phyloP scores from a whole-genome alignment of 2,329 filamentous ascomycete genomes.

The Clonostachys byssicola region DNA sequence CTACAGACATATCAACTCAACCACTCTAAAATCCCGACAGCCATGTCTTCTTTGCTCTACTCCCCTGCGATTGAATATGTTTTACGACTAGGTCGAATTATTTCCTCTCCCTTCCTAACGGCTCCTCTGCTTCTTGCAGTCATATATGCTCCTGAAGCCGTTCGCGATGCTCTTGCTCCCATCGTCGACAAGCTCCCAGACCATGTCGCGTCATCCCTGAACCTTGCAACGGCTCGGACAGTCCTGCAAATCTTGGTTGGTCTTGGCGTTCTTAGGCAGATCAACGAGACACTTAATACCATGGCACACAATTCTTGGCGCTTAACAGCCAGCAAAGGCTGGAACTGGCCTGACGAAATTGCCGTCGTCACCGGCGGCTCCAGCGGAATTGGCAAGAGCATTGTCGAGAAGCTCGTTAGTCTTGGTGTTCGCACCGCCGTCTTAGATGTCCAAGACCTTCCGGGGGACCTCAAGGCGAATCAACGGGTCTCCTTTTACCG shows the following conservation, averaged over 20 bases:
- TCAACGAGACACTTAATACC: constrained; percentile 15
- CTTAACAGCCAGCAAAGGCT: constrained; percentile 10
- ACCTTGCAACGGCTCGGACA: constrained; percentile 2
- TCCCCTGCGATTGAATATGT: constrained; percentile 6
- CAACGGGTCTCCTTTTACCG: constrained; percentile 20
- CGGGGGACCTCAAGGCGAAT: constrained; percentile 13
- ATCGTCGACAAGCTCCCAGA: constrained; percentile 2
- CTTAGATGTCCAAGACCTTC: constrained; percentile 50
- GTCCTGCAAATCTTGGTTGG: constrained; percentile 12
- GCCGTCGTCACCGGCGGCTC: constrained; percentile 38
- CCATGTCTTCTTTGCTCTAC: constrained; percentile 13
- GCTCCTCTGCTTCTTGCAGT: constrained; percentile 8
- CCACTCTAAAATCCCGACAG: not conserved
- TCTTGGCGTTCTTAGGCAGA: constrained; percentile 11
- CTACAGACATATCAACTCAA: too few relatives aligned
- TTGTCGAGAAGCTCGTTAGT: constrained; percentile 20
- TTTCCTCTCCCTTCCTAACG: constrained; percentile 10
- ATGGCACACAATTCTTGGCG: constrained; percentile 23
- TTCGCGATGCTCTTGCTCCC: constrained; percentile 6
- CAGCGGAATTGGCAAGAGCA: constrained; percentile 32
- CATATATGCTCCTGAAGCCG: constrained; percentile 6
- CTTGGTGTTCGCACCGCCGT: constrained; percentile 61
- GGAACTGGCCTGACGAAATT: constrained; percentile 32
- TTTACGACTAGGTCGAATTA: too few relatives aligned
- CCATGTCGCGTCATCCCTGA: not conserved